Percentiles rank a stretch among this genome's conserved stretches.
Evolutionary conservation across 176 grass and related monocot genomes (phyloP).

Genomic region (Oryza meyeriana): DNA sequence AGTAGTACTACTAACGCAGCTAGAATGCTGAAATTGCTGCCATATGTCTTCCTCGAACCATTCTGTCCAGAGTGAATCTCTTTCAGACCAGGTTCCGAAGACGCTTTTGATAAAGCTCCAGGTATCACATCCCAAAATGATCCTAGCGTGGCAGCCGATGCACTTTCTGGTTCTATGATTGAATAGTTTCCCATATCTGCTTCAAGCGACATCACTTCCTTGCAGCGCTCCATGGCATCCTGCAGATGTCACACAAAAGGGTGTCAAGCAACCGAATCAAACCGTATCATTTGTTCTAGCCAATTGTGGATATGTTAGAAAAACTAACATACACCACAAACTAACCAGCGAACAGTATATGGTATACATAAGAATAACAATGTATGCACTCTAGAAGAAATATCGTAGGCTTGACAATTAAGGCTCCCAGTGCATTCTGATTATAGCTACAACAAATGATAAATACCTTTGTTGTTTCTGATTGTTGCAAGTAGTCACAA

Average conservation of each 20-base stretch:
- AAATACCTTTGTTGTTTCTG: constrained; percentile 68
- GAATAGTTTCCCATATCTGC: constrained; percentile 26
- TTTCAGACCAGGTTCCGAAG: background rate
- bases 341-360: background rate
- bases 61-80: constrained; percentile 16
- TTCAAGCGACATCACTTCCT: constrained; percentile 82
- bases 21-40: constrained; percentile 28
- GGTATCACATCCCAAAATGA: constrained; percentile 73
- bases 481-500: constrained; percentile 82
- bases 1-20: constrained; percentile 45
- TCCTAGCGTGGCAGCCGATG: constrained; percentile 21
- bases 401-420: background rate
- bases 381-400: background rate
- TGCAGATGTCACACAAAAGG: constrained; percentile 12
- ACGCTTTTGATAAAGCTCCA: constrained; percentile 15
- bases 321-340: background rate
- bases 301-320: background rate
- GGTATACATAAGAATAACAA: background rate
- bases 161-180: constrained; percentile 63
- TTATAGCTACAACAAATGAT: background rate
- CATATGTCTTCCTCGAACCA: background rate
- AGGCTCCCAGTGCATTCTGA: background rate
- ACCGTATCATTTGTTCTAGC: background rate
- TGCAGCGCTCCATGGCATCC: constrained; percentile 72
- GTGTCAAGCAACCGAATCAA: background rate